Base-by-base conservation (phyloP, 2,329 filamentous ascomycete species). In the Eutypella sp. region DNA sequence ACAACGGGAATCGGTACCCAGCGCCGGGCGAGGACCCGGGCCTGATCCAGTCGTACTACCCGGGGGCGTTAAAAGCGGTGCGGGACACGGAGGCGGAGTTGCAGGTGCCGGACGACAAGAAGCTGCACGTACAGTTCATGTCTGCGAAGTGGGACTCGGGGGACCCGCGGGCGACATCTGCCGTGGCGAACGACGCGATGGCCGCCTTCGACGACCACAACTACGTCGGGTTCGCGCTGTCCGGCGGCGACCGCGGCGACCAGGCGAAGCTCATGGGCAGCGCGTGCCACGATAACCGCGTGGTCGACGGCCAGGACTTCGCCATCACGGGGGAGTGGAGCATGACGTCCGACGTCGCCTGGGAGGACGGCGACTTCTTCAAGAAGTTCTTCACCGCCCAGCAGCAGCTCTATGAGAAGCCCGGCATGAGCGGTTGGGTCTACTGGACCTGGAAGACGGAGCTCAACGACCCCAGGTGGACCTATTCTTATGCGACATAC, bases 131-230 rank as follows among this genome's bases (percentile, higher is more conserved):
- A 31, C 72, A 66, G 40, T 68, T 67, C 48, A 71, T 72, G 67
- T 73, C 77, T 50, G 55, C 67, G 22, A 60, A 67, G 22, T 84
- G 79, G 79, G 75, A 73, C 16, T 71, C 77, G 1, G 78, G 78
- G 6, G 67, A 82, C 56, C 75, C 55, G 33, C 53, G 51, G 2
- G 39, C 78, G 1, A 71, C 66, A 22, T 52, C 68, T 22, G 67
- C 64, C 42, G 64, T 82, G 8, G 58, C 67, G 3, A 64, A 67
- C 51, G 64, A 66, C 19, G 61, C 68, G 24, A 69, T 67, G 51
- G 66, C 74, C 11, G 73, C 72, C 24, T 84, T 74, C 54, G 79
- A 83, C 57, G 72, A 80, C 57, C 79, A 82, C 53, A 70, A 76
- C 18, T 84, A 82, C 57, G 60, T 79, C 22, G 81, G 54, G 9